A percentile compares a stretch with the other conserved stretches of the same genome.
These are phyloP conservation scores for Aspergillus caelatus DNA, from an alignment of 2,329 filamentous ascomycete species.

Conservation along the genomic window DNA sequence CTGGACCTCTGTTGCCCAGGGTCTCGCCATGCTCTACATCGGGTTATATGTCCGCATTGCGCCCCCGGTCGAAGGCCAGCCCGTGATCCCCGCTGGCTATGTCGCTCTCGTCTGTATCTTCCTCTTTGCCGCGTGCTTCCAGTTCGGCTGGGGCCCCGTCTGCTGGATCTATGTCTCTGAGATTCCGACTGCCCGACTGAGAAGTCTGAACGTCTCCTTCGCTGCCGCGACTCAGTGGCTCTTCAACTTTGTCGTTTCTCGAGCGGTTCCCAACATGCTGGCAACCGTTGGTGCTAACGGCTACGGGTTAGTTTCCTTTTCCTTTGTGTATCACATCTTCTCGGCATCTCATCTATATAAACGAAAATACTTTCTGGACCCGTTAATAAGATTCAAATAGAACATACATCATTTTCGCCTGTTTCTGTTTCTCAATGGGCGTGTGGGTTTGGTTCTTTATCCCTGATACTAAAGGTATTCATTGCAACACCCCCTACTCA, in stretches of 20 bases:
- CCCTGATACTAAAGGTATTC: slow-evolving; percentile 71
- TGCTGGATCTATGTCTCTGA: slow-evolving; percentile 75
- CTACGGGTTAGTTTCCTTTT: slow-evolving; percentile 47
- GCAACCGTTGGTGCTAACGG: slow-evolving; percentile 53
- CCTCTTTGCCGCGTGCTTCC: slow-evolving; percentile 71
- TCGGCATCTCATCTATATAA: neutral
- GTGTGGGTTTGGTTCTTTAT: slow-evolving; percentile 69
- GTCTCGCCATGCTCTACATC: slow-evolving; percentile 65
- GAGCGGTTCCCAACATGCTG: slow-evolving; percentile 70
- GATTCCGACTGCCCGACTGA: slow-evolving; percentile 68
- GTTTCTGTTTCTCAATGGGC: slow-evolving; percentile 67
- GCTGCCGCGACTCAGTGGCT: slow-evolving; percentile 72
- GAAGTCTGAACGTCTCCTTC: slow-evolving; percentile 69
- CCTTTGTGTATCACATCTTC: slow-evolving; percentile 23
- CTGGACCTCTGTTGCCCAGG: slow-evolving; percentile 67
- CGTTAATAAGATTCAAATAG: neutral
- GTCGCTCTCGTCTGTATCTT: slow-evolving; percentile 72
- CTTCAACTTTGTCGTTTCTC: slow-evolving; percentile 73
- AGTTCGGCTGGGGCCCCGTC: slow-evolving; percentile 70
- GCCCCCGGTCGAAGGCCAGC: slow-evolving; percentile 52
- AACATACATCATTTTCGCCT: slow-evolving; percentile 70
- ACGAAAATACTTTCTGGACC: no score
- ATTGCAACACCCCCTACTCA: neutral
- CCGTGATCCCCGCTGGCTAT: slow-evolving; percentile 68
- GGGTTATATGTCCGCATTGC: slow-evolving; percentile 64